Percentiles rank a stretch among this genome's conserved stretches.
phyloP scores from a whole-genome alignment of 257 asterid species.

The Petrea volubilis region DNA sequence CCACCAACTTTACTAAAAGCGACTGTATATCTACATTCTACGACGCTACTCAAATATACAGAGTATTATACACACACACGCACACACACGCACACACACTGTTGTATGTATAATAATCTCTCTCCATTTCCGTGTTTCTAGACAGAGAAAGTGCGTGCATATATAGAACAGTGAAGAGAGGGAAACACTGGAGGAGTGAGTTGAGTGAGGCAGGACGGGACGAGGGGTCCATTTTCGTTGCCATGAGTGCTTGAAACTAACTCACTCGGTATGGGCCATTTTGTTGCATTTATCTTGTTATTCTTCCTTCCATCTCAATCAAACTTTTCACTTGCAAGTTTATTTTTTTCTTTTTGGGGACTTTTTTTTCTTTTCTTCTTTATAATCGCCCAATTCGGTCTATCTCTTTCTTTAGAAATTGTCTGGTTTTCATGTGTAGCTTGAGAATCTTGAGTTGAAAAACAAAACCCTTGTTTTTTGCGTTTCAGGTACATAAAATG shows the following conservation, averaged over 20 bases:
- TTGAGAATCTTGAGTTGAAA: slow-evolving; percentile 27
- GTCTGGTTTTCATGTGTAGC: slow-evolving; percentile 23
- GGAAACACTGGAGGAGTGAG: slow-evolving; percentile 20
- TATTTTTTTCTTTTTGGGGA: neutral
- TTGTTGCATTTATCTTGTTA: slow-evolving; percentile 17
- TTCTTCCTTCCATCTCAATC: slow-evolving; percentile 60
- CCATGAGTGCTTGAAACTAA: slow-evolving; percentile 35
- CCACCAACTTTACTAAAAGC: slow-evolving; percentile 15
- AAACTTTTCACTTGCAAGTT: slow-evolving; percentile 38
- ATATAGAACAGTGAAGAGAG: slow-evolving; percentile 17
- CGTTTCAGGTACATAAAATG: slow-evolving; percentile 39
- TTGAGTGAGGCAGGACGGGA: slow-evolving; percentile 22
- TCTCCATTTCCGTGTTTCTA: slow-evolving; percentile 9
- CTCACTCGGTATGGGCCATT: slow-evolving; percentile 43
- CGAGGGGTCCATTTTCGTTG: slow-evolving; percentile 55
- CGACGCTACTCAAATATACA: neutral
- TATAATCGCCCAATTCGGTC: slow-evolving; percentile 23
- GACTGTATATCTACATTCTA: slow-evolving; percentile 4
- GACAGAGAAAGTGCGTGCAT: slow-evolving; percentile 2
- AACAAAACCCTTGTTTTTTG: slow-evolving; percentile 4
- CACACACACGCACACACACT: neutral
- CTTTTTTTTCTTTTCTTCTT: neutral
- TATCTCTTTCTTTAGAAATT: slow-evolving; percentile 20
- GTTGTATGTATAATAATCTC: slow-evolving; percentile 21
- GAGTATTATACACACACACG: neutral